Conservation (phyloP, 306 rosid species). For the Lablab purpureus region DNA sequence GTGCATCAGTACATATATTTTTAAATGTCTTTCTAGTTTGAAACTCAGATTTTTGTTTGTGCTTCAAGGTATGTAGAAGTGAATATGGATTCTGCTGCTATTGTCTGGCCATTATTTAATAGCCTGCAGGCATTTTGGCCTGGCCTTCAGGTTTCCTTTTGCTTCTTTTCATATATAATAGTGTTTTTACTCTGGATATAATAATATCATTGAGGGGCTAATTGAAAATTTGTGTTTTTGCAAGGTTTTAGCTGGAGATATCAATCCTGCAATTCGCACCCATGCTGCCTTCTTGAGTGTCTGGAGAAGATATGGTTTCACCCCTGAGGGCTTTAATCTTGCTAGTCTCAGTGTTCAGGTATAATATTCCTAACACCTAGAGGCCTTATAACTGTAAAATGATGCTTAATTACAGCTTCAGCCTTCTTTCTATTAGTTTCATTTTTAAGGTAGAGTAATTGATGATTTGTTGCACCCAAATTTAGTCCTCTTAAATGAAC, state of each 20-base stretch:
- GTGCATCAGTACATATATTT: constrained; percentile 16
- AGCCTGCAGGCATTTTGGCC: constrained; percentile 99
- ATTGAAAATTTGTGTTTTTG: constrained; percentile 44
- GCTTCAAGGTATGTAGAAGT: constrained; percentile 92
- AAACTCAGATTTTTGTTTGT: constrained; percentile 39
- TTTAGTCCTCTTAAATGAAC: constrained; percentile 21
- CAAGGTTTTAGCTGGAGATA: constrained; percentile 98
- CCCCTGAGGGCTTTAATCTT: constrained; percentile 98
- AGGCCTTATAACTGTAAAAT: constrained; percentile 24
- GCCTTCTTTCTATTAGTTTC: constrained; percentile 34
- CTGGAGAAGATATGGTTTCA: constrained; percentile 96
- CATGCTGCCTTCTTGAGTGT: constrained; percentile 96
- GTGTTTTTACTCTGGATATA: constrained; percentile 40
- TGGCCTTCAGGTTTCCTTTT: constrained; percentile 88
- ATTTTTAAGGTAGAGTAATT: constrained; percentile 25
- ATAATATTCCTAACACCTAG: constrained; percentile 45
- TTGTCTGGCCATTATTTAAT: constrained; percentile 97
- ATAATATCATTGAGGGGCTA: constrained; percentile 34
- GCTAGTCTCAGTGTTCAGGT: constrained; percentile 96
- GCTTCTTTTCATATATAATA: constrained; percentile 24
- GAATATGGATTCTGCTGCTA: constrained; percentile 95
- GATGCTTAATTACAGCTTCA: constrained; percentile 14
- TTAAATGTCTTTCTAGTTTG: constrained; percentile 41
- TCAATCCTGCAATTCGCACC: constrained; percentile 91
- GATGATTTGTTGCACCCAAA: constrained; percentile 22